Conservation (phyloP, 768 basidiomycete species). For the Suillus ampliporus region DNA sequence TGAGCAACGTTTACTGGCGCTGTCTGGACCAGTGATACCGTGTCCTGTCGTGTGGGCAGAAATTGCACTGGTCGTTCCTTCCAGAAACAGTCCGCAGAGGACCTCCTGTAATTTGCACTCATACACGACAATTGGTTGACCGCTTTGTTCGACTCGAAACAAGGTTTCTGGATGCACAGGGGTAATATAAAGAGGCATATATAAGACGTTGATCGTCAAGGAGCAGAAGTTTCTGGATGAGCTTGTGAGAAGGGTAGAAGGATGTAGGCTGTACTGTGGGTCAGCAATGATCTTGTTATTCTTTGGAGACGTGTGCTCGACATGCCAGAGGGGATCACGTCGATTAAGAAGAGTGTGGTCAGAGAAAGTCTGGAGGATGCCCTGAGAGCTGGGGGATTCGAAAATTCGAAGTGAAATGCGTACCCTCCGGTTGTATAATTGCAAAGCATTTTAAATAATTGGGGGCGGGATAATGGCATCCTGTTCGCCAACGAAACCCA, state of each 20-base stretch:
- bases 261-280: background rate
- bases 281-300: background rate
- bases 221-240: background rate
- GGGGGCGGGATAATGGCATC: too few relatives aligned
- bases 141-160: background rate
- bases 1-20: slow-evolving; percentile 2
- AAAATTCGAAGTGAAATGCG: background rate
- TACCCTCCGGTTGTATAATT: background rate
- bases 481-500: too few relatives aligned
- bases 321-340: background rate
- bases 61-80: slow-evolving; percentile 11
- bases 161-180: background rate
- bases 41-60: slow-evolving; percentile 11
- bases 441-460: too few relatives aligned
- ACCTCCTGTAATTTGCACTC: background rate
- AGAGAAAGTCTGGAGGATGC: background rate
- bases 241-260: background rate
- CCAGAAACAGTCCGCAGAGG: slow-evolving; percentile 1
- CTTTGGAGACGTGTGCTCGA: background rate
- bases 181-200: background rate
- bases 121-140: background rate
- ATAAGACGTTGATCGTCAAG: too few relatives aligned
- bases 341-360: background rate
- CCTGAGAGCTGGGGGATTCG: background rate
- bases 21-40: background rate